Conservation (phyloP, 1,139 yeast genomes). For the Suhomyces terraborum region DNA sequence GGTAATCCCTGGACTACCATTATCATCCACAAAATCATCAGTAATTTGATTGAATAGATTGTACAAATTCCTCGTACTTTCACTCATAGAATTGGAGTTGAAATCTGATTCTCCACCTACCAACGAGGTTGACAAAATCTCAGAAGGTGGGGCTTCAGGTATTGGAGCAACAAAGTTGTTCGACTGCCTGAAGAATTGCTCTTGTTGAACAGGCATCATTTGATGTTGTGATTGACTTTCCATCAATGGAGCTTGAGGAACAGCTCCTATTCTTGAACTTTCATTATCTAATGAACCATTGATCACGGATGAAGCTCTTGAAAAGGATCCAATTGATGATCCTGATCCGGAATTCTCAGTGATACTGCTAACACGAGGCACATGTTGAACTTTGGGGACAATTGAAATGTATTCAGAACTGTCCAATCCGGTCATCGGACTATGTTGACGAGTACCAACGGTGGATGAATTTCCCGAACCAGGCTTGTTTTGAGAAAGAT, state of each 20-base stretch:
- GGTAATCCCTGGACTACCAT: conserved; percentile 28
- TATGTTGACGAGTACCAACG: conserved; percentile 7
- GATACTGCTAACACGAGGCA: conserved; percentile 2
- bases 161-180: neutral
- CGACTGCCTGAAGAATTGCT: neutral
- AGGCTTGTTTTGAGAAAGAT: conserved; percentile 3
- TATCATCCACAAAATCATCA: conserved; percentile 26
- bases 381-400: conserved; percentile 10
- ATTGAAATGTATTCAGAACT: conserved; percentile 8
- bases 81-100: conserved; percentile 15
- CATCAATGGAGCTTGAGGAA: neutral
- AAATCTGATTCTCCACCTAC: conserved; percentile 5
- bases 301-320: conserved; percentile 9
- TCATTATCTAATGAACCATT: conserved; percentile 1
- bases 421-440: conserved; percentile 7
- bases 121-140: conserved; percentile 3
- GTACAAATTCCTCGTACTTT: conserved; percentile 23
- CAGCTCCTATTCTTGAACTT: neutral
- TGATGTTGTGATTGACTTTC: neutral
- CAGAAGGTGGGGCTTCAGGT: conserved; percentile 3
- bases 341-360: conserved; percentile 5
- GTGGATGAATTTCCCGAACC: conserved; percentile 5
- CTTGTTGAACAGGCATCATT: neutral
- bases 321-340: conserved; percentile 8
- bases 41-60: conserved; percentile 34